Evolutionary conservation across 768 basidiomycete species (phyloP).

Genomic region (Pulveroboletus sp.): DNA sequence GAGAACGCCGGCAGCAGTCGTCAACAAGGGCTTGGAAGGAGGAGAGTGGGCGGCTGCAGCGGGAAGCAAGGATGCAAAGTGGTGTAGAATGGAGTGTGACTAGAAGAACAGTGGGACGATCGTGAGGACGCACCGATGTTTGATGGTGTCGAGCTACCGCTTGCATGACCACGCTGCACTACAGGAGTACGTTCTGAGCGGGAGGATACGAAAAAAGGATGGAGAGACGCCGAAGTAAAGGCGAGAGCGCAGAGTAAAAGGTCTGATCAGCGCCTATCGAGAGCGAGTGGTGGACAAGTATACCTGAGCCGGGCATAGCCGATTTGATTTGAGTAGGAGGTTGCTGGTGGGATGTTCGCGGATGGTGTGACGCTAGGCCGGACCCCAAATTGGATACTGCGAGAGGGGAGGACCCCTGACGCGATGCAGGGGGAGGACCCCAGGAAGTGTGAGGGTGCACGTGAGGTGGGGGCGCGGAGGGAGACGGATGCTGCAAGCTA

Average conservation of each 20-base stretch:
- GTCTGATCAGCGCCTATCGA: constrained; percentile 1
- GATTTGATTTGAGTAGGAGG: constrained; percentile 27
- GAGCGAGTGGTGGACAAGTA: not conserved
- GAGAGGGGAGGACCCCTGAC: constrained; percentile 32
- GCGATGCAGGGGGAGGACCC: constrained; percentile 29
- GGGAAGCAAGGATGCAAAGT: not conserved
- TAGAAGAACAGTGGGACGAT: not conserved
- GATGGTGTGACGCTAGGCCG: constrained; percentile 20
- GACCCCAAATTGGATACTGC: constrained; percentile 23
- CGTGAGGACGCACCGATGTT: constrained; percentile 18
- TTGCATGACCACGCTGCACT: constrained; percentile 23
- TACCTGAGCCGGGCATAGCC: constrained; percentile 32
- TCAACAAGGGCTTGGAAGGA: constrained; percentile 22
- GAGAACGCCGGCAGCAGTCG: constrained; percentile 23
- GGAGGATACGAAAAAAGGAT: constrained; percentile 11
- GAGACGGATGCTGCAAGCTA: constrained; percentile 30
- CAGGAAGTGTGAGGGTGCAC: constrained; percentile 29
- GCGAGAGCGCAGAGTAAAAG: not conserved
- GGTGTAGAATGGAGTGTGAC: constrained; percentile 2
- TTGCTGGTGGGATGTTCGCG: constrained; percentile 26
- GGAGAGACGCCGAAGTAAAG: not conserved
- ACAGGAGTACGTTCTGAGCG: constrained; percentile 27
- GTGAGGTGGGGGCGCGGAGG: constrained; percentile 28
- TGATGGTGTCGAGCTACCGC: constrained; percentile 23
- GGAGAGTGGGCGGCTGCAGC: constrained; percentile 26